Evolutionary conservation across 352 stramenopile genomes (phyloP), one percentile per base, ranked within the genome.

Genomic region (Globisporangium canariense): DNA sequence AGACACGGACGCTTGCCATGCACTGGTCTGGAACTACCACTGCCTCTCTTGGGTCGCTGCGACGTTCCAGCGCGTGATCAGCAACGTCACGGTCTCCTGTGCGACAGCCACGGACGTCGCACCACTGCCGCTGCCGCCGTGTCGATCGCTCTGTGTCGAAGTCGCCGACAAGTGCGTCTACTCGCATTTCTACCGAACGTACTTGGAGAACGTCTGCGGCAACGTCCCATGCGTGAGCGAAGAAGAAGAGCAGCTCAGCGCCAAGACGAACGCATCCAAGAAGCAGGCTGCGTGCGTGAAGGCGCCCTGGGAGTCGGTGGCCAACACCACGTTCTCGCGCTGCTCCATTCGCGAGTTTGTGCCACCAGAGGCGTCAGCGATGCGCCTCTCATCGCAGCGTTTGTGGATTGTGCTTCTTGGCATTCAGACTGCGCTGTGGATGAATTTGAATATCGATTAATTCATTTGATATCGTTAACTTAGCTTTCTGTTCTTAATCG

Each of bases 141-240:
- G 83, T 18, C 79, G 83, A 3, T 92, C 81, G 46, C 60, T 92
- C 58, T 90, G 81, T 22, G 83, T 92, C 20, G 81, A 92, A 41
- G 81, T 92, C 38, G 81, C 83, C 30, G 83, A 92, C 67, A 86
- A 83, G 43, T 92, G 83, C 28, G 81, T 92, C 25, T 92, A 89
- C 63, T 84, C 77, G 63, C 76, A 87, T 58, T 81, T 90, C 13
- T 92, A 89, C 58, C 71, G 75, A 10, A 58, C 74, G 6, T 90
- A 88, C 54, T 60, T 92, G 11, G 74, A 85, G 28, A 79, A 88
- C 18, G 81, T 90, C 2, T 92, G 83, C 45, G 77, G 74, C n/a
- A 85, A 79, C 43, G 77, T 92, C 4, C 61, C 60, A 1, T 92
- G 83, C 46, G 76, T 88, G 41, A 80, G 58, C 18, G 81, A 90